Conservation (phyloP, 2,329 filamentous ascomycete genomes). For the Colletotrichum noveboracense region DNA sequence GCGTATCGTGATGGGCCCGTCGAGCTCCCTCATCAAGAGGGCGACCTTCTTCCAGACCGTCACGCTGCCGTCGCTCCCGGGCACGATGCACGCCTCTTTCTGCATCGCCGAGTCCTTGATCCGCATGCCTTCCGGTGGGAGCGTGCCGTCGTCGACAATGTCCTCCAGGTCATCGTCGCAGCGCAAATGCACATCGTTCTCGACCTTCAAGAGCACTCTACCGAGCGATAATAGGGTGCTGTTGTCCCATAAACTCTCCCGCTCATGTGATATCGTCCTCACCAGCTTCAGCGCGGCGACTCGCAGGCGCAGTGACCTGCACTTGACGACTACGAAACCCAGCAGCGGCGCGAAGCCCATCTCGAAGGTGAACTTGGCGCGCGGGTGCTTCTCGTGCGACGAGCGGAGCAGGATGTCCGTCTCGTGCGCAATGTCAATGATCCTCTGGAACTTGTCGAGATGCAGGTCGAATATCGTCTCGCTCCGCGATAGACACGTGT, state of each 20-base stretch:
- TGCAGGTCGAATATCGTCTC: conserved; percentile 41
- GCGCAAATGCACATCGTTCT: conserved; percentile 37
- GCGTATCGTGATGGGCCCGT: neutral
- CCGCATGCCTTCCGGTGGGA: conserved; percentile 31
- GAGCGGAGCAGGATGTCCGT: conserved; percentile 12
- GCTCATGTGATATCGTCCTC: conserved; percentile 28
- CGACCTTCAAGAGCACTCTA: conserved; percentile 39
- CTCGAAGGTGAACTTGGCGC: conserved; percentile 43
- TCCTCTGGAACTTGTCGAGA: conserved; percentile 31
- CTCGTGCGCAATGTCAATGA: conserved; percentile 30
- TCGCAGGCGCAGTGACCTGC: conserved; percentile 40
- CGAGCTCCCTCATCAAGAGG: conserved; percentile 5
- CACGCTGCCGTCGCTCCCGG: neutral
- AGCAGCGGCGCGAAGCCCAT: conserved; percentile 43
- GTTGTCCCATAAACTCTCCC: conserved; percentile 44
- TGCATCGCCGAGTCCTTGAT: conserved; percentile 26
- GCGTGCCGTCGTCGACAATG: conserved; percentile 23
- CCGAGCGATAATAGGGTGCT: conserved; percentile 34
- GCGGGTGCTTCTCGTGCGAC: neutral
- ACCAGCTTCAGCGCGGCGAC: conserved; percentile 37
- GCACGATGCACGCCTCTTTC: neutral
- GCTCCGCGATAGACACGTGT: conserved; percentile 29
- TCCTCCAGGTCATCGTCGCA: conserved; percentile 21
- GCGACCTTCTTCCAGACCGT: neutral
- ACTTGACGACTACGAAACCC: conserved; percentile 42